These are phyloP conservation scores for Phlebiopsis gigantea DNA, from an alignment of 768 basidiomycete genomes.

Conservation along the genomic window DNA sequence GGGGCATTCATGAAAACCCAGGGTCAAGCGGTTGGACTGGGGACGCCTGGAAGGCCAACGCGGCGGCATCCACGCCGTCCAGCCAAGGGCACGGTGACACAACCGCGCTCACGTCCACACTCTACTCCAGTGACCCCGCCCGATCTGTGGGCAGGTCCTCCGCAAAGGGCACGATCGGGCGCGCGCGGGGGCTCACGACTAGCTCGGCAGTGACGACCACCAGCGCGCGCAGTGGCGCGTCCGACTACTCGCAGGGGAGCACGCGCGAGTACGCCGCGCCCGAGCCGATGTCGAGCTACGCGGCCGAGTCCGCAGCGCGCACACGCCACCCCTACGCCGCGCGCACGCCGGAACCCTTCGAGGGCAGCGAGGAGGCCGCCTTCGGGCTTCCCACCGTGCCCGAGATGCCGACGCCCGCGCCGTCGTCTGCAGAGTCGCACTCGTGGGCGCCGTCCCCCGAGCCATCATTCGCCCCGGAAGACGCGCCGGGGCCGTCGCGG, in stretches of 20 bases:
- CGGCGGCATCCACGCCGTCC: background rate
- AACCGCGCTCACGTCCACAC: background rate
- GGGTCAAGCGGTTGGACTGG: background rate
- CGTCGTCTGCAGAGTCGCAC: background rate
- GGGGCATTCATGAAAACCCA: background rate
- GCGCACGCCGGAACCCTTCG: background rate
- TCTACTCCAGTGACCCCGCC: background rate
- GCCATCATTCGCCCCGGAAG: background rate
- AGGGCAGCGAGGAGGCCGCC: background rate
- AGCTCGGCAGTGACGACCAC: background rate
- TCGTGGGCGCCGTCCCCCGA: background rate
- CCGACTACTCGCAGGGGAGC: background rate
- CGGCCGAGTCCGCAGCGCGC: too few species aligned
- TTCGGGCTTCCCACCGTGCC: background rate
- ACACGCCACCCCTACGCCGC: background rate
- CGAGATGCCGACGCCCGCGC: background rate
- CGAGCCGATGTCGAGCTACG: background rate
- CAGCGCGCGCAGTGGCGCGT: background rate
- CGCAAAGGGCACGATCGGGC: background rate
- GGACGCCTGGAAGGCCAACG: background rate
- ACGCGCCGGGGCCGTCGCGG: background rate
- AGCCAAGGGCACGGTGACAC: background rate
- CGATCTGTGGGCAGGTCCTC: background rate
- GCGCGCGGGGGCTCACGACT: background rate
- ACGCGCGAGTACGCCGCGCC: background rate